A percentile compares a stretch with the other conserved stretches of the same genome.
Evolutionary conservation across 345 rosid species (phyloP).

Genomic region (Melastoma malabathricum): DNA sequence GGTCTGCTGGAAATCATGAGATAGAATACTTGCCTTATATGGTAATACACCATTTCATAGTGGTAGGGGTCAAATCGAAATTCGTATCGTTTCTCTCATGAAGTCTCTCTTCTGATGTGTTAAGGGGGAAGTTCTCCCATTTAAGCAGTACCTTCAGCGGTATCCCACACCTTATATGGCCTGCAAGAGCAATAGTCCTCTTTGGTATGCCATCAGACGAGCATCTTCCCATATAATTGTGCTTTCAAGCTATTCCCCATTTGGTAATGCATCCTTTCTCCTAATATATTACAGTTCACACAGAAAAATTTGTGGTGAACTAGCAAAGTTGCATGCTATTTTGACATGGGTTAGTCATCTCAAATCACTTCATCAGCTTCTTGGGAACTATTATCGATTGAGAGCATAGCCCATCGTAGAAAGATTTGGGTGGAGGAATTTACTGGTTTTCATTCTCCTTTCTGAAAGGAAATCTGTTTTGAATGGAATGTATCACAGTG

Average conservation of each 20-base stretch:
- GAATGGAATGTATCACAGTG: conserved; percentile 21
- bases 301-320: too few relatives aligned
- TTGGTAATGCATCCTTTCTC: conserved; percentile 33
- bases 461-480: not conserved
- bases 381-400: too few relatives aligned
- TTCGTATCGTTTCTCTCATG: not conserved
- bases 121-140: conserved; percentile 67
- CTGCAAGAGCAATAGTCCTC: conserved; percentile 67
- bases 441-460: not conserved
- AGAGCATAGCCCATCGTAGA: not conserved
- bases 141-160: conserved; percentile 61
- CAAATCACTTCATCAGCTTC: too few relatives aligned
- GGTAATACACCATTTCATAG: conserved; percentile 24
- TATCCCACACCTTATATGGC: conserved; percentile 67
- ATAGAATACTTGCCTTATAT: conserved; percentile 76
- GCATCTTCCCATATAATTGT: conserved; percentile 87
- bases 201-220: conserved; percentile 79
- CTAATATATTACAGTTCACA: too few relatives aligned
- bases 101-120: not conserved
- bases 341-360: too few relatives aligned
- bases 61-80: too few relatives aligned
- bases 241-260: conserved; percentile 87
- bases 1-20: conserved; percentile 90
- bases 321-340: too few relatives aligned
- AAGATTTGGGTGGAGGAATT: not conserved